Conservation (phyloP, 768 basidiomycete species). For the Paxillus ammoniavirescens region DNA sequence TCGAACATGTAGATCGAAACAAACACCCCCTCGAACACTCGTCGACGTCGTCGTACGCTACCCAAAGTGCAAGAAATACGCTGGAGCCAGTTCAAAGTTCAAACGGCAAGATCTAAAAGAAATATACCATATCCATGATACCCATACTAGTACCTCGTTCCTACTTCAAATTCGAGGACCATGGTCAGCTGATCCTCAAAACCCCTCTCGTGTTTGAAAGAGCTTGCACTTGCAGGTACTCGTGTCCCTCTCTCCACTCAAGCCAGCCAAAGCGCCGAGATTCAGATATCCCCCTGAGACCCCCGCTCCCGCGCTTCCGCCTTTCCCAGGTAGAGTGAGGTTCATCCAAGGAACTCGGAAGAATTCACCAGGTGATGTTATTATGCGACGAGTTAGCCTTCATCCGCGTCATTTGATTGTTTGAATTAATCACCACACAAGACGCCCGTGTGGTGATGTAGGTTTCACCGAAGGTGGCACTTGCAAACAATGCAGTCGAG, state of each 20-base stretch:
- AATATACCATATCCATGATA: constrained; percentile 9
- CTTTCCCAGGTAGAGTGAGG: constrained; percentile 18
- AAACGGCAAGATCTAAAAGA: background rate
- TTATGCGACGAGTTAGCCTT: constrained; percentile 39
- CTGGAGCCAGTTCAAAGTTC: background rate
- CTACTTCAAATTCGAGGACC: constrained; percentile 30
- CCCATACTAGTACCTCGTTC: constrained; percentile 28
- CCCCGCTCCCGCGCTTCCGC: constrained; percentile 6
- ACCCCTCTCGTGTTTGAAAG: background rate
- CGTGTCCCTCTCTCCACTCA: constrained; percentile 63
- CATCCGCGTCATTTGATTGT: constrained; percentile 10
- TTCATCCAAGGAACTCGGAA: constrained; percentile 67
- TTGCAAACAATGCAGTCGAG: too few species aligned
- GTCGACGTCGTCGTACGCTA: too few species aligned
- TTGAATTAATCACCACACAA: background rate
- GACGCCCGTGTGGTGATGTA: too few species aligned
- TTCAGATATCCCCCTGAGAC: constrained; percentile 56
- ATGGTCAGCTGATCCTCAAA: constrained; percentile 12
- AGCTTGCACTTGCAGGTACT: constrained; percentile 51
- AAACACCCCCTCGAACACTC: too few species aligned
- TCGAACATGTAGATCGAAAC: too few species aligned
- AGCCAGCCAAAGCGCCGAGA: constrained; percentile 53
- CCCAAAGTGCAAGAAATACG: background rate
- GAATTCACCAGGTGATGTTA: constrained; percentile 66
- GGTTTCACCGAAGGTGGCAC: too few species aligned